Evolutionary conservation across 176 grass and related monocot genomes (phyloP), one percentile per base, ranked within the genome.

Genomic region (Saccharum spontaneum): DNA sequence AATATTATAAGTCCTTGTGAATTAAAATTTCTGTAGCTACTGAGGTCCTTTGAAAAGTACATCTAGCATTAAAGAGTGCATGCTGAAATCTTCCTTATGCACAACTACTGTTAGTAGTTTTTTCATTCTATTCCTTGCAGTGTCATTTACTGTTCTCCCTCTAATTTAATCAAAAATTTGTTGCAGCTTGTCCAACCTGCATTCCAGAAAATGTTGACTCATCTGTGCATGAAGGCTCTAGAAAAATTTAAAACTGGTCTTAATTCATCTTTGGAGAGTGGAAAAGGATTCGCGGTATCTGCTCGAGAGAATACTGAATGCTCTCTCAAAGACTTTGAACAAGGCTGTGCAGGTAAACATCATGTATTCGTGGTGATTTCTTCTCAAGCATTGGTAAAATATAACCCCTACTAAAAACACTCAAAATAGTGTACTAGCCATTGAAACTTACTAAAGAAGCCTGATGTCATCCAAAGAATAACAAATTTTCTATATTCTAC

Each of bases 161-260:
- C 73, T 78, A 79, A 82, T 64, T 71, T 67, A 80, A 41, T 75
- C 39, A 24, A 16, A 55, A 60, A 70, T 76, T 75, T 6, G 57
- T 48, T 50, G 67, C 86, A 98, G 95, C 90, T 86, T 98, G 89
- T 98, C 24, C 90, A 95, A 85, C 90, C 92, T 72, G 82, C 95
- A 38, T 98, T 95, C 80, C 88, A 91, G 52, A 90, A 88, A 86
- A 81, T 93, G 91, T 79, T 98, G 85, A 88, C 83, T 82, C 91
- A 98, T 85, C 49, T 98, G 37, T 86, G 92, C 76, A 43, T 59
- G 54, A 91, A 89, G 69, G 87, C 87, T 79, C 83, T 98, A 78
- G 92, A 98, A 71, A 95, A 95, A 54, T 98, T 95, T 80, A 98
- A 95, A 86, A 88, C n/a, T 33, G 67, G 86, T 78, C 89, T 98